Base-by-base conservation (phyloP, 768 basidiomycete genomes). In the button mushroom (Agaricus bisporus) region DNA sequence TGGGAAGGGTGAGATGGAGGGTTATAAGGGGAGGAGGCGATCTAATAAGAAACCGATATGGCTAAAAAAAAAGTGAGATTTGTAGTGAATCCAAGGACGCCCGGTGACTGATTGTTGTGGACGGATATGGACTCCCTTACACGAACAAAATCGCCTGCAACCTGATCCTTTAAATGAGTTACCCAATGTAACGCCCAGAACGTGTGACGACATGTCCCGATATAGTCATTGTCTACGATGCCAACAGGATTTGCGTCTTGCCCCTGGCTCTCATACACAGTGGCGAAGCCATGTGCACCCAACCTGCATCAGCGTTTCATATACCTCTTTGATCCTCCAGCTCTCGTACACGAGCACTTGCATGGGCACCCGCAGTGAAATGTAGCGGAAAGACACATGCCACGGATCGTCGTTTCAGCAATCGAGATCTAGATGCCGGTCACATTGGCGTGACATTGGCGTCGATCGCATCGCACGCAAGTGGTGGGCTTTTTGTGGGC, bases 201-300 rank as follows among this genome's bases (percentile, higher is more conserved):
- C 5, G 20, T 26, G 51, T 52, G 42, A 44, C 51, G 41, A 51
- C 50, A 51, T 51, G 28, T 36, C 41, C 50, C 50, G 50, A 51
- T 51, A 51, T 51, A 18, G 42, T 22, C 8, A 9, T 17, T 12
- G 51, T 48, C n/a, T 15, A 18, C 38, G 58, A 42, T 28, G 51
- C 54, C 56, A 63, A 7, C 32, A 7, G 63, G 69, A 68, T 68
- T 68, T 65, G 67, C 66, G 66, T 61, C 60, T 42, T 43, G 41
- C 41, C 49, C 49, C 35, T 15, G 29, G 26, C n/a, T 20, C 35
- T 44, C 32, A 43, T 45, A 29, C n/a, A 22, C 26, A 22, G 22
- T 45, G 36, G 15, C 10, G 32, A 11, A 5, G 12, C 38, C 38
- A 14, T 22, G 22, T 22, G 22, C 22, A 22, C 22, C 22, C 22